Percentiles rank a stretch among this genome's conserved stretches.
These are phyloP conservation scores for Ceratocystis eucalypticola DNA, from an alignment of 2,329 filamentous ascomycete genomes.

Conservation along the genomic window DNA sequence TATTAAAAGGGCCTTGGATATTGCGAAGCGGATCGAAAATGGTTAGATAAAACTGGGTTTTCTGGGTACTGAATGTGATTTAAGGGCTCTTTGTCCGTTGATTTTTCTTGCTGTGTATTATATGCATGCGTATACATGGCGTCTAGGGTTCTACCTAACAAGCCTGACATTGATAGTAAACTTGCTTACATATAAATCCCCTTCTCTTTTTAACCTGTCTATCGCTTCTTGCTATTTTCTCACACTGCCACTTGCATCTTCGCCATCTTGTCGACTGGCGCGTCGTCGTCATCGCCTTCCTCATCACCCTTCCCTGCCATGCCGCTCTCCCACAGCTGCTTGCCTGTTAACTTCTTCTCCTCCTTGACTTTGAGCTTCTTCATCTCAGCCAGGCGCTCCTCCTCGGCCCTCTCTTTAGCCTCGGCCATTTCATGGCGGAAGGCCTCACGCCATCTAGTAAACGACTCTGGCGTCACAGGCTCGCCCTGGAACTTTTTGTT, in stretches of 20 bases:
- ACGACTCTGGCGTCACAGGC: slow-evolving; percentile 73
- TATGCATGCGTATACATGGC: neutral
- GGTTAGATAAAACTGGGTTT: slow-evolving; percentile 13
- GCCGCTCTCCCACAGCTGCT: slow-evolving; percentile 65
- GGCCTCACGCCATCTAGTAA: slow-evolving; percentile 64
- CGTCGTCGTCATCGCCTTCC: slow-evolving; percentile 51
- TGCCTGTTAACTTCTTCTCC: slow-evolving; percentile 57
- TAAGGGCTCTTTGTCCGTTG: neutral
- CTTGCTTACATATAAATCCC: slow-evolving; percentile 10
- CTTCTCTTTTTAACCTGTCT: neutral
- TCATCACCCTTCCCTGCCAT: slow-evolving; percentile 54
- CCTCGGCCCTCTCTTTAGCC: slow-evolving; percentile 50
- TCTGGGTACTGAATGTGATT: neutral
- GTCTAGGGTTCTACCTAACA: neutral
- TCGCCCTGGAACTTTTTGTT: slow-evolving; percentile 94
- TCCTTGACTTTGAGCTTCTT: slow-evolving; percentile 59
- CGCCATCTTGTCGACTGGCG: slow-evolving; percentile 43
- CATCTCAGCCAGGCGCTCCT: slow-evolving; percentile 69
- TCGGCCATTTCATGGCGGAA: slow-evolving; percentile 77
- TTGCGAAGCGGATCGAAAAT: neutral
- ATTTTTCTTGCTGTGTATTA: neutral
- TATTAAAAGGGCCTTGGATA: neutral
- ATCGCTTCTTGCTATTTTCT: neutral
- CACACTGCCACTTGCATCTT: slow-evolving; percentile 56
- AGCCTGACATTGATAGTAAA: neutral